Percentiles rank a stretch among this genome's conserved stretches.
phyloP scores from a whole-genome alignment of 2,329 filamentous ascomycete species.

The Arthroderma sp. region DNA sequence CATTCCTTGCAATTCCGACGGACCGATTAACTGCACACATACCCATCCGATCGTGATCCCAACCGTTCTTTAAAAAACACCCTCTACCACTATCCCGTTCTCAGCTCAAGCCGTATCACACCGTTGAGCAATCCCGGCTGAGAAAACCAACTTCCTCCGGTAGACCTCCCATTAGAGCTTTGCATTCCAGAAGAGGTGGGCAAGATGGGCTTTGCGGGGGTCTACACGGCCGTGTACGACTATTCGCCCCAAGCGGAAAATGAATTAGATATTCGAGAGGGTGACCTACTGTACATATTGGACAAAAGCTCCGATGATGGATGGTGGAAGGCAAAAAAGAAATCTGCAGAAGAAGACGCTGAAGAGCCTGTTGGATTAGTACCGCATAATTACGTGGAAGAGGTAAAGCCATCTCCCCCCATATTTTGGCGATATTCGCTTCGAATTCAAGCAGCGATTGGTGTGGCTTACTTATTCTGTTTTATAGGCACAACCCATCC shows the following conservation, averaged over 20 bases:
- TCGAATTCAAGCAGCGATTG: no score
- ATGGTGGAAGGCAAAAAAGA: constrained; percentile 97
- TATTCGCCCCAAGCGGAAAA: constrained; percentile 77
- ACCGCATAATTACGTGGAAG: constrained; percentile 88
- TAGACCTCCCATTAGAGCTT: not conserved
- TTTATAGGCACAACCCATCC: constrained; percentile 49
- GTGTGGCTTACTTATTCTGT: no score
- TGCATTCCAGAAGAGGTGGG: constrained; percentile 4
- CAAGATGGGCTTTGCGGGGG: constrained; percentile 77
- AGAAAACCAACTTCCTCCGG: no score
- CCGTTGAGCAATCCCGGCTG: no score
- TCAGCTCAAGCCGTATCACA: no score
- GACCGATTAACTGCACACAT: no score
- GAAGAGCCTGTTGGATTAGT: constrained; percentile 84
- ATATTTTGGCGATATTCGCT: no score
- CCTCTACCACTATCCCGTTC: no score
- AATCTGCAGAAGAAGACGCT: constrained; percentile 66
- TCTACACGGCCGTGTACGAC: constrained; percentile 85
- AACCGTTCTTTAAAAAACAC: no score
- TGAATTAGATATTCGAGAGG: constrained; percentile 73
- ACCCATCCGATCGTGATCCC: no score
- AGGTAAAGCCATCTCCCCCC: constrained; percentile 45
- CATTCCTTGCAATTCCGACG: no score
- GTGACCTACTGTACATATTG: constrained; percentile 76
- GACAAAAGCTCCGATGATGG: constrained; percentile 68